Evolutionary conservation across 305 asterid species (phyloP), one percentile per base, ranked within the genome.

Genomic region (Fraxinus greggii): DNA sequence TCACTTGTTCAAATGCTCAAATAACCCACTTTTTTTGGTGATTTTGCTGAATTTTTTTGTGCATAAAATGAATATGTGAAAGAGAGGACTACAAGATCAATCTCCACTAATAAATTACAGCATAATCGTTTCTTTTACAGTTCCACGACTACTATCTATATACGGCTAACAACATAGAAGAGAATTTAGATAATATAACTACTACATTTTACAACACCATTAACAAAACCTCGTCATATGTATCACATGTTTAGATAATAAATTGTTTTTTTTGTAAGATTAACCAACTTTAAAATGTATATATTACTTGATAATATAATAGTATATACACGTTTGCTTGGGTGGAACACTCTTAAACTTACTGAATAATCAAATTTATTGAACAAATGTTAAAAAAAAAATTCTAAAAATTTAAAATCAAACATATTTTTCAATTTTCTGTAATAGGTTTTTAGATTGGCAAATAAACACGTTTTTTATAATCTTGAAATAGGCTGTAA

Each of bases 81-180:
- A 69, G 42, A 26, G 40, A 31, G 75, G 23, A 29, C 40, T 29
- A n/a, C 0, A 72, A 72, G 17, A 72, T 72, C 48, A 72, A 72
- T 72, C 48, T 72, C 77, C 26, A 32, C 19, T 72, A 15, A 72
- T 33, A 70, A 33, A 7, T 17, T 72, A 75, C 75, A 80, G 48
- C 83, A 69, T 13, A 78, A 48, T 32, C 70, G 82, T 76, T 65
- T 75, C 74, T 84, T 82, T 70, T 83, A 84, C 87, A 84, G 74
- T 77, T 65, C 45, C 79, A 69, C 84, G 83, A 85, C 85, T 79
- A 40, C 78, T 6, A 29, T 29, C 36, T 29, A 72, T 72, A n/a
- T 32, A 13, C 8, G 17, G 13, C 76, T 72, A 72, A 72, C 76
- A 72, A 17, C 23, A 31, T 17, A 29, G 26, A 73, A 21, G 19